phyloP scores from a whole-genome alignment of 257 asterid species.

The Penstemon barbatus region DNA sequence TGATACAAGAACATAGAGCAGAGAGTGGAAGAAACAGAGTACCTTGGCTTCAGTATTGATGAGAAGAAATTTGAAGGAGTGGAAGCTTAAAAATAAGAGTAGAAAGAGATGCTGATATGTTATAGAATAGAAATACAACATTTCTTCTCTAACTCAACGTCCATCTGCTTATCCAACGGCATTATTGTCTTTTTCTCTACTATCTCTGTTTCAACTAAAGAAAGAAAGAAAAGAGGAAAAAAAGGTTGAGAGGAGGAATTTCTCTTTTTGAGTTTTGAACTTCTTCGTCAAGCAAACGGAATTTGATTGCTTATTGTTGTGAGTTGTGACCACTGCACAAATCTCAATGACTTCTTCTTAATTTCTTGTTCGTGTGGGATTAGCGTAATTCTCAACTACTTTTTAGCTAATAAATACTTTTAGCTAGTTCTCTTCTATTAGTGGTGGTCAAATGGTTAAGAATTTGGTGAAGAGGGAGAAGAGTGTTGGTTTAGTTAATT shows the following conservation, averaged over 20 bases:
- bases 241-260: slow-evolving; percentile 7
- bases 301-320: slow-evolving; percentile 8
- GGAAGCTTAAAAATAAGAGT: slow-evolving; percentile 33
- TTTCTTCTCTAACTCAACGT: slow-evolving; percentile 44
- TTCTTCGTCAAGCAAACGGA: slow-evolving; percentile 48
- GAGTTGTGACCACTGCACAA: slow-evolving; percentile 26
- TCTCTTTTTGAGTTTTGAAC: slow-evolving; percentile 14
- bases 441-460: slow-evolving; percentile 23
- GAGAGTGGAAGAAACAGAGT: slow-evolving; percentile 16
- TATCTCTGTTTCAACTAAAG: slow-evolving; percentile 1
- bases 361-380: slow-evolving; percentile 15
- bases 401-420: slow-evolving; percentile 15
- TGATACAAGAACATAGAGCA: background rate
- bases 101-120: background rate
- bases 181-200: slow-evolving; percentile 20
- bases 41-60: slow-evolving; percentile 22
- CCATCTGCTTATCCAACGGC: slow-evolving; percentile 32
- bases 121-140: background rate
- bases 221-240: slow-evolving; percentile 3
- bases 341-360: slow-evolving; percentile 32
- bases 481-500: background rate
- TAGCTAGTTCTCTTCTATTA: background rate
- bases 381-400: slow-evolving; percentile 34
- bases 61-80: slow-evolving; percentile 24
- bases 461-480: slow-evolving; percentile 27